Evolutionary conservation across 176 grass and related monocot genomes (phyloP), one percentile per base, ranked within the genome.

Genomic region (Thinopyrum elongatum): DNA sequence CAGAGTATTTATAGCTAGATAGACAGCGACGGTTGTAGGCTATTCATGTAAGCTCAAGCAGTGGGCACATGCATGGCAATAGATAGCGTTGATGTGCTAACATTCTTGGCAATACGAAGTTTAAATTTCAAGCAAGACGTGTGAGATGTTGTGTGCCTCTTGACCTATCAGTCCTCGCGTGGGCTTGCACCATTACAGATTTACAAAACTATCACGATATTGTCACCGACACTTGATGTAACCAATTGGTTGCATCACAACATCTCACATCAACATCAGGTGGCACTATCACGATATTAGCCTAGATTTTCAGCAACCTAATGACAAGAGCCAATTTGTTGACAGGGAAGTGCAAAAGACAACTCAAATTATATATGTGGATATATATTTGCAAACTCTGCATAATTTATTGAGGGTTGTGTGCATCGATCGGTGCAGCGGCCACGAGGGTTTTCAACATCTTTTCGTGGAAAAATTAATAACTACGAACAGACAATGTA

Each of bases 1-100:
- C 61, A 79, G 82, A 26, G 26, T 87, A 90, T 74, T 7, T 73
- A 44, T 38, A 10, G 65, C 28, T 78, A 83, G 51, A 8, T 27
- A 42, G 35, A 28, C 7, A 6, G 11, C 4, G 33, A 70, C 38
- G 58, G 88, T 36, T 57, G 29, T 69, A 90, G 19, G 41, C 33
- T 78, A 41, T 62, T 61, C 41, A 65, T 76, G 28, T 51, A 57
- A 70, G 63, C 79, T 82, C 70, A 47, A 19, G 3, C 77, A 77
- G 88, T 26, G 23, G 39, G 83, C 46, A n/a, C 26, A 64, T 75
- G 53, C 23, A 61, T 73, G 47, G 2, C 31, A 55, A 55, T 10
- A 78, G 41, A 74, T 49, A 47, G 6, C 7, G 71, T 27, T 49
- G 71, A 74, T 70, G 68, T 70, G 22, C 21, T 70, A 39, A 70